phyloP scores from a whole-genome alignment of 108 stramenopile species.

The Cyclotella cryptica region DNA sequence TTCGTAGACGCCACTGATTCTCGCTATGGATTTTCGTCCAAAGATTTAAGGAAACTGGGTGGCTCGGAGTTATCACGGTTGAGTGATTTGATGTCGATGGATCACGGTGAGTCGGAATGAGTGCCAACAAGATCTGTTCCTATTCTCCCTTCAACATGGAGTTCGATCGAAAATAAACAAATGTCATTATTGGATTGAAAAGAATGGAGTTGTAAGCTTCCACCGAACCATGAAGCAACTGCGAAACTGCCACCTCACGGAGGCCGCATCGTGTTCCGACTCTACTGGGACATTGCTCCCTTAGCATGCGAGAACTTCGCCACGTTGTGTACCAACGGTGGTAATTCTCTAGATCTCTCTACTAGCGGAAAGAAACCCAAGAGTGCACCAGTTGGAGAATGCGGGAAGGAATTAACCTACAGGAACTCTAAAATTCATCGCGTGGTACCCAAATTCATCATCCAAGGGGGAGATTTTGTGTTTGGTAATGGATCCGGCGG shows the following conservation, averaged over 20 bases:
- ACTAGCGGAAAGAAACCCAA: conserved; percentile 46
- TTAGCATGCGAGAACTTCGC: conserved; percentile 92
- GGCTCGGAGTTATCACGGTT: conserved; percentile 83
- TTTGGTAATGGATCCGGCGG: conserved; percentile 95
- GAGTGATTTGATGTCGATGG: conserved; percentile 59
- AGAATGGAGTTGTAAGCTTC: conserved; percentile 45
- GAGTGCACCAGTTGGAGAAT: conserved; percentile 74
- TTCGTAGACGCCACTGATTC: conserved; percentile 86
- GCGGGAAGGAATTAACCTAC: conserved; percentile 85
- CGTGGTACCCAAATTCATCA: conserved; percentile 78
- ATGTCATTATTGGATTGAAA: neutral
- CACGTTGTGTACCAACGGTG: conserved; percentile 78
- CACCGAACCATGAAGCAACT: conserved; percentile 16
- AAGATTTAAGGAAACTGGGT: conserved; percentile 70
- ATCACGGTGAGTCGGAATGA: conserved; percentile 72
- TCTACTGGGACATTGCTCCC: conserved; percentile 85
- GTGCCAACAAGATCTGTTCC: neutral
- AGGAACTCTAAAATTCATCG: conserved; percentile 80
- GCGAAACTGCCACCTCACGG: conserved; percentile 40
- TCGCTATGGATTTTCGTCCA: conserved; percentile 79
- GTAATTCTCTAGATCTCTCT: conserved; percentile 26
- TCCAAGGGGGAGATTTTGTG: conserved; percentile 98
- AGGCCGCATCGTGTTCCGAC: conserved; percentile 70
- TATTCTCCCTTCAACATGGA: too few species aligned
- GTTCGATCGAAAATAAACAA: conserved; percentile 18